A percentile compares a stretch with the other conserved stretches of the same genome.
phyloP scores from a whole-genome alignment of 2,329 filamentous ascomycete genomes.

The Gremmenia infestans region DNA sequence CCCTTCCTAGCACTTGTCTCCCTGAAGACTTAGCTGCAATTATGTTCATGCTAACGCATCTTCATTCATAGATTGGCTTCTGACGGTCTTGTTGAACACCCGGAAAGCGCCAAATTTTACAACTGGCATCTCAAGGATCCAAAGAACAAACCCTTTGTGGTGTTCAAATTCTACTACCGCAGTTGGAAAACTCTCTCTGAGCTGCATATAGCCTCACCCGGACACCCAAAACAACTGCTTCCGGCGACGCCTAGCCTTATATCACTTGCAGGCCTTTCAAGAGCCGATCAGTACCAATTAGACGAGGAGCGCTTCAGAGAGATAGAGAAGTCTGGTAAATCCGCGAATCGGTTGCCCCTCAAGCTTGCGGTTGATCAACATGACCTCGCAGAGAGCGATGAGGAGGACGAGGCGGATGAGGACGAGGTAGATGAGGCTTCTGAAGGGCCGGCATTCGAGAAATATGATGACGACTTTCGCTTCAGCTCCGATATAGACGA shows the following conservation, averaged over 20 bases:
- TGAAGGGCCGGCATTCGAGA: background rate
- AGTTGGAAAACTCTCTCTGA: constrained; percentile 44
- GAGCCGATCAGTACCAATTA: constrained; percentile 4
- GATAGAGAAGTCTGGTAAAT: background rate
- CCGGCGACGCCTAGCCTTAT: constrained; percentile 18
- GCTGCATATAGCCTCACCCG: constrained; percentile 40
- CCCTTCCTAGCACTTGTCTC: background rate
- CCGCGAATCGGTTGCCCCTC: background rate
- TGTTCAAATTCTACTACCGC: constrained; percentile 53
- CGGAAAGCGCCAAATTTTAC: constrained; percentile 47
- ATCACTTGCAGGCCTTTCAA: constrained; percentile 13
- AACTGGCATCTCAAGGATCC: constrained; percentile 48
- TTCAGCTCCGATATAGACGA: background rate
- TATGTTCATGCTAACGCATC: background rate
- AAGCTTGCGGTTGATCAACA: background rate
- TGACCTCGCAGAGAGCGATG: background rate
- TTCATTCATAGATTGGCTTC: constrained; percentile 41
- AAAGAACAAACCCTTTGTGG: constrained; percentile 46
- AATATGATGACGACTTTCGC: background rate
- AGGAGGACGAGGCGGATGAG: background rate
- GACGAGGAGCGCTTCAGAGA: constrained; percentile 6
- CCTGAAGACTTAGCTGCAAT: background rate
- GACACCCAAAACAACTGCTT: constrained; percentile 15
- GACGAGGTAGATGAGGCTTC: background rate
- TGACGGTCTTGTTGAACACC: constrained; percentile 47